phyloP scores from a whole-genome alignment of 139 green algal species.

The Chlamydomonas sphaeroides region DNA sequence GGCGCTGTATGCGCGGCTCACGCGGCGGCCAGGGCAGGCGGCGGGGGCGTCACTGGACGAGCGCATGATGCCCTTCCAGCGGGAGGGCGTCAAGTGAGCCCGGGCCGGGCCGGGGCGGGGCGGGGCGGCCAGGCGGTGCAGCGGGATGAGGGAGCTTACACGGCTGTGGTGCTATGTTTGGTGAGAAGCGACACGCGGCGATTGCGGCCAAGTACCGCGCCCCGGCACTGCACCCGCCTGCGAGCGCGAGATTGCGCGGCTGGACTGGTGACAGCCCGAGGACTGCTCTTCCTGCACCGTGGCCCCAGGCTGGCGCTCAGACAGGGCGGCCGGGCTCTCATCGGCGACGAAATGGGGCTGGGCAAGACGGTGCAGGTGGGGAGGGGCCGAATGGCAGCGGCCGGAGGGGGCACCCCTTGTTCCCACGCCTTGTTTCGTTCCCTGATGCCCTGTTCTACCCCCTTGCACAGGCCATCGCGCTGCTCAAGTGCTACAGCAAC shows the following conservation, averaged over 20 bases:
- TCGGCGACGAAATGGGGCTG: slow-evolving; percentile 75
- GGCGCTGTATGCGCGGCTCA: slow-evolving; percentile 5
- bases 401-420: background rate
- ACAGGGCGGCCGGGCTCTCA: slow-evolving; percentile 75
- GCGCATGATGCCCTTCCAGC: slow-evolving; percentile 69
- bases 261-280: too few species aligned
- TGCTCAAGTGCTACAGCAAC: slow-evolving; percentile 75
- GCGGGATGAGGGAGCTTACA: too few species aligned
- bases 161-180: too few species aligned
- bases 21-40: background rate
- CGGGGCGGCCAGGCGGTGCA: too few species aligned
- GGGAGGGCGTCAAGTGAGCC: slow-evolving; percentile 76
- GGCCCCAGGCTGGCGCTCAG: slow-evolving; percentile 67
- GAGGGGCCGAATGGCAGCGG: background rate
- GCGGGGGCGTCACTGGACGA: slow-evolving; percentile 47
- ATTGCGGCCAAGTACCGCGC: too few species aligned
- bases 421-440: background rate
- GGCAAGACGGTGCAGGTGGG: slow-evolving; percentile 84
- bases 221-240: too few species aligned
- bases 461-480: slow-evolving; percentile 24
- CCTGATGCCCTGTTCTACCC: background rate
- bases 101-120: too few species aligned
- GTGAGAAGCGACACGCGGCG: too few species aligned
- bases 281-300: too few species aligned
- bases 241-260: too few species aligned